Conservation (phyloP, 306 rosid species). For the peach (Prunus persica) region DNA sequence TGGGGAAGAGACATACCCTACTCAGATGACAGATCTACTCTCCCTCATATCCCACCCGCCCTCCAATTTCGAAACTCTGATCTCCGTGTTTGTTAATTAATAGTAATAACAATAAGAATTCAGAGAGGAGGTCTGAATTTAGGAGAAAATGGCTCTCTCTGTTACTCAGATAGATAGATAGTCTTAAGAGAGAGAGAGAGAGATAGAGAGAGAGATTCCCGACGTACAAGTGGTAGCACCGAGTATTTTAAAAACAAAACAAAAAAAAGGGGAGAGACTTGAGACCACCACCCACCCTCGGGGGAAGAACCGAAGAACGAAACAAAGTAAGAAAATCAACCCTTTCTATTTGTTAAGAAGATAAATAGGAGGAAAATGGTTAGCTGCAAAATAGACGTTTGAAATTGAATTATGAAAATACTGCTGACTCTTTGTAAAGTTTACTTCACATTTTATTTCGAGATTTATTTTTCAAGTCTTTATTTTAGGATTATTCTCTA, state of each 20-base stretch:
- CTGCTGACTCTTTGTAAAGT: no score
- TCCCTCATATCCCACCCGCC: background rate
- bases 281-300: background rate
- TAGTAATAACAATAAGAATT: background rate
- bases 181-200: background rate
- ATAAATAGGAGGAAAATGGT: no score
- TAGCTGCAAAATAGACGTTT: no score
- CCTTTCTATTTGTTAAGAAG: background rate
- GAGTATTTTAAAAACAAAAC: background rate
- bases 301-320: background rate
- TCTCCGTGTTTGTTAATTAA: background rate
- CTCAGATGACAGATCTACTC: constrained; percentile 5
- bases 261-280: background rate
- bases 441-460: no score
- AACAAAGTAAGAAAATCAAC: background rate
- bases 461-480: no score
- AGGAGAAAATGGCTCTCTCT: background rate
- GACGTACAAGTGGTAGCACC: background rate
- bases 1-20: background rate
- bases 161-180: background rate
- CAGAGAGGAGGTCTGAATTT: background rate
- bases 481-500: no score
- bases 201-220: constrained; percentile 4
- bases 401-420: no score
- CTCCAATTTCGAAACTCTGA: background rate